Evolutionary conservation across 2,329 filamentous ascomycete genomes (phyloP).

Genomic region (Akanthomyces dipterigenus): DNA sequence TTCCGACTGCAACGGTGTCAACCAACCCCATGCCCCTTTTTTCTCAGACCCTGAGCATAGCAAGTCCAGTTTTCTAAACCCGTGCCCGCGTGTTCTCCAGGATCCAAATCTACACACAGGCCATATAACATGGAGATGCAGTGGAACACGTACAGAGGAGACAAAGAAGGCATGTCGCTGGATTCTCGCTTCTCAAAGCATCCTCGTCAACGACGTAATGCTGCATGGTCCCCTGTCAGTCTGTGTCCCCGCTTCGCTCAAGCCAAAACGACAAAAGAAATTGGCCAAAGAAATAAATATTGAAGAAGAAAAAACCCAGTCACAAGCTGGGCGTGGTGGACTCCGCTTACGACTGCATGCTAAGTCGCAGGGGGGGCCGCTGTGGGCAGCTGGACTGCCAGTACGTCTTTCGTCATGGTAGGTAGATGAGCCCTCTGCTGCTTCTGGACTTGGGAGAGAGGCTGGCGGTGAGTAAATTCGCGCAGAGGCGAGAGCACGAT

Average conservation of each 20-base stretch:
- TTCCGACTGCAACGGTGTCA: too few species aligned
- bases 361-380: neutral
- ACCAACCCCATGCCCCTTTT: too few species aligned
- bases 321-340: neutral
- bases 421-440: neutral
- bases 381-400: neutral
- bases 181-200: neutral
- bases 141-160: neutral
- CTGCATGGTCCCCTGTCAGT: neutral
- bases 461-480: too few species aligned
- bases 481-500: too few species aligned
- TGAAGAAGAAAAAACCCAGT: too few species aligned
- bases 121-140: neutral
- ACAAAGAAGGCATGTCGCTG: neutral
- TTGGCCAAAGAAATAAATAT: neutral
- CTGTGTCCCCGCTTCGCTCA: neutral
- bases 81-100: neutral
- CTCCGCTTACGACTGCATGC: constrained; percentile 4
- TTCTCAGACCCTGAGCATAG: neutral
- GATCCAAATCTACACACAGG: neutral
- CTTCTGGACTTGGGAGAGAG: too few species aligned
- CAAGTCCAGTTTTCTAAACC: neutral
- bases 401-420: too few species aligned
- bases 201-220: neutral
- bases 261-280: neutral